Conservation (phyloP, 1,284 basidiomycete genomes). For the Phylloboletellus chloephorus region DNA sequence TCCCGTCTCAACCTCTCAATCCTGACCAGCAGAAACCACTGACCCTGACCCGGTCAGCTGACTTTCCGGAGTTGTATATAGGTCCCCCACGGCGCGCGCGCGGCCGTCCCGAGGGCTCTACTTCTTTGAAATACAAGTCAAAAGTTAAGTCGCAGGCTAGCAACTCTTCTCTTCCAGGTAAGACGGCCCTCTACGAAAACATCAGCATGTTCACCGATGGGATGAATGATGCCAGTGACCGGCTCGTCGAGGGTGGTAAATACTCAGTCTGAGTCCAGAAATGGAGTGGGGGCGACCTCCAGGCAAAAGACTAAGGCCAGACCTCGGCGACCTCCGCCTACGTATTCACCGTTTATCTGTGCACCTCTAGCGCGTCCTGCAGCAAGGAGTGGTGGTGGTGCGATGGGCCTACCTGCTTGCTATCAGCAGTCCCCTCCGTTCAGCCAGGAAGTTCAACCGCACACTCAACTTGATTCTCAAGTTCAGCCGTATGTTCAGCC, state of each 20-base stretch:
- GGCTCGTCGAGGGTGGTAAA: conserved; percentile 1
- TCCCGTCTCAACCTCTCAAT: conserved; percentile 6
- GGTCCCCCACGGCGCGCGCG: conserved; percentile 29
- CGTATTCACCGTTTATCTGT: conserved; percentile 23
- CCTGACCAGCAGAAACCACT: conserved; percentile 10
- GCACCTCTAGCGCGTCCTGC: conserved; percentile 21
- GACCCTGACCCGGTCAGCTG: conserved; percentile 29
- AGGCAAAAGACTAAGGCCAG: conserved; percentile 18
- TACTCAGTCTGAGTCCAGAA: conserved; percentile 1
- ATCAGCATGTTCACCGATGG: conserved; percentile 2
- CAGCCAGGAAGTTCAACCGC: conserved; percentile 5
- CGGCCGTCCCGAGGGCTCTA: conserved; percentile 29
- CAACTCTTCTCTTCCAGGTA: conserved; percentile 13
- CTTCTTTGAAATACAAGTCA: conserved; percentile 20
- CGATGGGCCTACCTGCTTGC: conserved; percentile 11
- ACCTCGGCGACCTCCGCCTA: conserved; percentile 10
- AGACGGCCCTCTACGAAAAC: background rate
- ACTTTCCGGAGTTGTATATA: conserved; percentile 32
- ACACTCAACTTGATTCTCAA: conserved; percentile 2
- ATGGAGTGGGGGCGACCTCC: background rate
- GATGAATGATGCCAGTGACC: conserved; percentile 6
- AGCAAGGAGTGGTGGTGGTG: background rate
- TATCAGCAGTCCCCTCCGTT: conserved; percentile 12
- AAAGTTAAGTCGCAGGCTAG: conserved; percentile 3
- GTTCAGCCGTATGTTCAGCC: background rate